Evolutionary conservation across 108 stramenopile species (phyloP).

Genomic region (Mayamaea pseudoterrestris): DNA sequence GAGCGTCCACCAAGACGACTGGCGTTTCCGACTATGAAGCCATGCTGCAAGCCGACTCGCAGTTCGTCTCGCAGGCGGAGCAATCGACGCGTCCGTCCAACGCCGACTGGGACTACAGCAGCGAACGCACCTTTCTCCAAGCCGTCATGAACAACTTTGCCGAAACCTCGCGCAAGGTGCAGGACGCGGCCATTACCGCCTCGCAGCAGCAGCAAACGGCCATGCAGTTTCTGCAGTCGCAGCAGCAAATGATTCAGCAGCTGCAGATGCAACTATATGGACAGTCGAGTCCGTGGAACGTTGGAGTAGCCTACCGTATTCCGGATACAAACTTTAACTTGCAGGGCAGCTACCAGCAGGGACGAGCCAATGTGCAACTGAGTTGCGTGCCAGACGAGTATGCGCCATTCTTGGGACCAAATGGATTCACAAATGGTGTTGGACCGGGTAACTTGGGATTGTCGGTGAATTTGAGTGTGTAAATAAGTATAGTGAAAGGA

Average conservation of each 20-base stretch:
- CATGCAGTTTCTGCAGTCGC: constrained; percentile 89
- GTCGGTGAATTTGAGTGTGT: constrained; percentile 89
- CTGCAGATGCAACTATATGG: constrained; percentile 91
- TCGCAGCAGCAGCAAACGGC: constrained; percentile 83
- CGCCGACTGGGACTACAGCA: constrained; percentile 75
- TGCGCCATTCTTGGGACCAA: constrained; percentile 88
- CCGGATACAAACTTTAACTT: constrained; percentile 95
- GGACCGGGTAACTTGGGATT: constrained; percentile 95
- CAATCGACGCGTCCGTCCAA: constrained; percentile 62
- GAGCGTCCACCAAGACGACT: constrained; percentile 54
- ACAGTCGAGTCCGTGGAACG: constrained; percentile 84
- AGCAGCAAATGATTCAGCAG: constrained; percentile 93
- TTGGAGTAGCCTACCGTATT: constrained; percentile 92
- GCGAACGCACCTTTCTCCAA: constrained; percentile 69
- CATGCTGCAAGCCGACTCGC: constrained; percentile 86
- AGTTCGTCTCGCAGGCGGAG: constrained; percentile 74
- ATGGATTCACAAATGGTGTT: constrained; percentile 95
- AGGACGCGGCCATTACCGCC: constrained; percentile 62
- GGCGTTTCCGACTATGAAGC: constrained; percentile 88
- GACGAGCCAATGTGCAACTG: constrained; percentile 84
- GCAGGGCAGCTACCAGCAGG: constrained; percentile 90
- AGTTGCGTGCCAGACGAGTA: constrained; percentile 95
- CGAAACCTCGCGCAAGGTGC: constrained; percentile 57
- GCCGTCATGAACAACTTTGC: constrained; percentile 81
- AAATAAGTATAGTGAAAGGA: constrained; percentile 1